These are phyloP conservation scores for Penicillium waksmanii DNA, from an alignment of 495 filamentous ascomycete genomes.

Conservation along the genomic window DNA sequence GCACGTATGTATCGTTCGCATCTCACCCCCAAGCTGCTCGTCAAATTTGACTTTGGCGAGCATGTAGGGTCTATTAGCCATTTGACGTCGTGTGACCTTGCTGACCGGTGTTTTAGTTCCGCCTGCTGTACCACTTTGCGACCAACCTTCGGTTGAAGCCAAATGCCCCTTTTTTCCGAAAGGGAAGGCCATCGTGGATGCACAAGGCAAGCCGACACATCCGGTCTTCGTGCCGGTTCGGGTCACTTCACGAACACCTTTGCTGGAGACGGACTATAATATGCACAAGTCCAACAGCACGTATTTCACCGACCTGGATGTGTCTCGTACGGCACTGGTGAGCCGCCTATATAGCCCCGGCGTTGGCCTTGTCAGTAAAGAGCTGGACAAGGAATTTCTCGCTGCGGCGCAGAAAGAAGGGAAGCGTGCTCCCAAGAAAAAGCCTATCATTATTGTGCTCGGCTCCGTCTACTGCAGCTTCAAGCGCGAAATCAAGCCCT, in stretches of 20 bases:
- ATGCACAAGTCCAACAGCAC: slow-evolving; percentile 75
- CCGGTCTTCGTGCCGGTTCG: slow-evolving; percentile 60
- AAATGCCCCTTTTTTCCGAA: slow-evolving; percentile 40
- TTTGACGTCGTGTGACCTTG: slow-evolving; percentile 7
- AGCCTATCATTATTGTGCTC: slow-evolving; percentile 56
- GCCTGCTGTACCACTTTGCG: slow-evolving; percentile 53
- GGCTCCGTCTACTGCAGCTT: slow-evolving; percentile 70
- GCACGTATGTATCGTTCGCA: slow-evolving; percentile 56
- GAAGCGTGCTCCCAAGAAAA: slow-evolving; percentile 45
- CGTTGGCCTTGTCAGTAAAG: slow-evolving; percentile 51
- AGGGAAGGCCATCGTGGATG: slow-evolving; percentile 32
- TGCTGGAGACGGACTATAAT: slow-evolving; percentile 69
- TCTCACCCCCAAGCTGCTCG: background rate
- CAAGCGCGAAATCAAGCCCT: slow-evolving; percentile 69
- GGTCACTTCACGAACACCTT: slow-evolving; percentile 54
- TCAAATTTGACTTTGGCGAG: background rate
- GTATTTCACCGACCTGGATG: slow-evolving; percentile 75
- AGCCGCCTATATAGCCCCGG: slow-evolving; percentile 62
- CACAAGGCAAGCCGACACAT: slow-evolving; percentile 42
- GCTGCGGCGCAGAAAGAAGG: slow-evolving; percentile 43
- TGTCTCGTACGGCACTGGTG: slow-evolving; percentile 66
- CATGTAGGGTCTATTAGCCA: background rate
- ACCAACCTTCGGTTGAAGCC: slow-evolving; percentile 54
- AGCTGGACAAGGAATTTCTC: slow-evolving; percentile 46
- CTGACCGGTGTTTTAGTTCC: slow-evolving; percentile 41